Percentiles rank a stretch among this genome's conserved stretches.
These are phyloP conservation scores for Citrullus colocynthis DNA, from an alignment of 306 rosid species.

Conservation along the genomic window DNA sequence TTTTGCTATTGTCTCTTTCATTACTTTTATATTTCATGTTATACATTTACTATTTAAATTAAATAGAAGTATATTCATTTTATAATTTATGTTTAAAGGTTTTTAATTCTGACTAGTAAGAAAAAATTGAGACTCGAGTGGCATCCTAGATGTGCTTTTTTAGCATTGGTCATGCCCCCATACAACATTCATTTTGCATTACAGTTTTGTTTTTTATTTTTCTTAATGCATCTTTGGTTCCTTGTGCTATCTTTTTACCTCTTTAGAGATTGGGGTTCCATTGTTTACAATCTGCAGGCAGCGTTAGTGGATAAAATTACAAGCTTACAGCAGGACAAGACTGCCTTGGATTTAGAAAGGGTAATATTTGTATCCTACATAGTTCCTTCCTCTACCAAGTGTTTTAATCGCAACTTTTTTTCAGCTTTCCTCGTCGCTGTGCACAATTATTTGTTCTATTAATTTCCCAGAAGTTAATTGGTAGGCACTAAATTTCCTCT, in stretches of 20 bases:
- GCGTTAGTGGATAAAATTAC: constrained; percentile 21
- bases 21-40: no score
- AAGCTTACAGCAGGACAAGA: constrained; percentile 31
- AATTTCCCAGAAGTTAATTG: background rate
- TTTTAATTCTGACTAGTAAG: background rate
- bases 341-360: constrained; percentile 25
- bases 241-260: background rate
- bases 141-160: background rate
- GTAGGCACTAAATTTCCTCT: constrained; percentile 6
- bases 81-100: no score
- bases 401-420: background rate
- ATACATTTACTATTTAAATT: no score
- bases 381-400: constrained; percentile 2
- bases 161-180: background rate
- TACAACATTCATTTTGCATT: background rate
- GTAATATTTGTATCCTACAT: constrained; percentile 15
- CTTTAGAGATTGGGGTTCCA: background rate
- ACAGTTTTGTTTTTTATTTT: background rate
- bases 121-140: background rate
- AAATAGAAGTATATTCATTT: no score
- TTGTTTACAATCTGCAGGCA: constrained; percentile 23
- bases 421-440: background rate
- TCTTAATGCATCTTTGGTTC: background rate
- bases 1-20: no score
- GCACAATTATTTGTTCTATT: background rate